Conservation (phyloP, 1,284 basidiomycete genomes). For the Fomes fomentarius region DNA sequence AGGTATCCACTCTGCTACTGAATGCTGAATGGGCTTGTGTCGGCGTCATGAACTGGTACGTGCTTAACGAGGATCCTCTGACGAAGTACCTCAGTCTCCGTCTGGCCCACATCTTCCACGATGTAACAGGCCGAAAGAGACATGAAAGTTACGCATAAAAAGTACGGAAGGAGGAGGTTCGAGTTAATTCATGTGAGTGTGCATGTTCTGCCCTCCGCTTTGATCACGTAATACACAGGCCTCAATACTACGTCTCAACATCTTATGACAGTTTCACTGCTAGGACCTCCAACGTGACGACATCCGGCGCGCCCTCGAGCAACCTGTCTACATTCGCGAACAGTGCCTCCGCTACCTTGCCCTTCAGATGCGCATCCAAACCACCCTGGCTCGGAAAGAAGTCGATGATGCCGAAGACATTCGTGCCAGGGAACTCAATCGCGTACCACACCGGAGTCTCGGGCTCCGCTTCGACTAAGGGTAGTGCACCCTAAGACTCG, state of each 20-base stretch:
- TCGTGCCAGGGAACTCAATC: slow-evolving; percentile 40
- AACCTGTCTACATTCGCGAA: slow-evolving; percentile 39
- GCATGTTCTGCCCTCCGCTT: too few species aligned
- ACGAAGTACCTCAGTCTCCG: too few species aligned
- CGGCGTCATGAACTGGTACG: too few species aligned
- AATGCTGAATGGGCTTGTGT: too few species aligned
- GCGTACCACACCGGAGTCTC: slow-evolving; percentile 44
- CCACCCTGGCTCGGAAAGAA: slow-evolving; percentile 40
- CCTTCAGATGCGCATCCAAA: slow-evolving; percentile 39
- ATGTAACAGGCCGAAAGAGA: too few species aligned
- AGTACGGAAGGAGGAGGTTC: too few species aligned
- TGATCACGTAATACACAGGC: too few species aligned
- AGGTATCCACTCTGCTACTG: too few species aligned
- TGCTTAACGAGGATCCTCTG: too few species aligned
- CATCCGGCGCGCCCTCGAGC: slow-evolving; percentile 36
- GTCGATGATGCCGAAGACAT: slow-evolving; percentile 43
- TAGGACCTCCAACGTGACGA: slow-evolving; percentile 39
- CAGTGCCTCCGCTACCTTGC: slow-evolving; percentile 41
- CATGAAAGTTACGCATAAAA: too few species aligned
- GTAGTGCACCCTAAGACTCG: slow-evolving; percentile 33
- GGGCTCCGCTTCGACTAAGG: slow-evolving; percentile 40
- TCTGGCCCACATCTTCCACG: too few species aligned
- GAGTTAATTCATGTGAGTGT: too few species aligned
- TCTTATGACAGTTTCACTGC: slow-evolving; percentile 30
- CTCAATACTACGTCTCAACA: not conserved